Evolutionary conservation across 2,329 filamentous ascomycete species (phyloP), one percentile per base, ranked within the genome.

Genomic region (Ceratocystis lukuohia): DNA sequence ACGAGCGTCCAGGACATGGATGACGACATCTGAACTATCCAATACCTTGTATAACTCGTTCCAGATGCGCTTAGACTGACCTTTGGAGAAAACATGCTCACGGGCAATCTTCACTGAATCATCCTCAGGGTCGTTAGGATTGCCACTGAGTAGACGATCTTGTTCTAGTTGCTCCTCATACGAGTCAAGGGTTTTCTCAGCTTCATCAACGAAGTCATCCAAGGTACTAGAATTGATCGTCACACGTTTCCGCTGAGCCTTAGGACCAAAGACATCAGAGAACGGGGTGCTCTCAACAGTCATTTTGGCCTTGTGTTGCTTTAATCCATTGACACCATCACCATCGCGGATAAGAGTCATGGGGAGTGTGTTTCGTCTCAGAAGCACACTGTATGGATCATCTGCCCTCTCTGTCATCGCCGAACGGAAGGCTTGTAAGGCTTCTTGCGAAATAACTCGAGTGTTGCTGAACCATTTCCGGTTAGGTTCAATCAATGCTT

Each of bases 381-480:
- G 81, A n/a, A 97, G 84, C 68, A 96, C 94, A 68, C 89, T 88
- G 76, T 96, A 96, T 0, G 94, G 94, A 73, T 99, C 91, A 20
- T 87, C 86, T 64, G 89, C 87, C 76, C 92, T 89, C 76, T 96
- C 91, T 53, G 89, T 89, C 77, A 99, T 93, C 30, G 94, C 94
- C 68, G 92, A 88, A 69, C 94, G 86, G 78, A 99, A 99, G 1
- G 89, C 86, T 57, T 84, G 84, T 69, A 97, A 81, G 2, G 91
- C 89, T 74, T 96, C 90, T 74, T 96, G 93, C 0, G 88, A 91
- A 73, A 96, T 96, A 64, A 85, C 66, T 70, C 94, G 82, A 44
- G 93, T 96, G 76, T 96, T 96, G 72, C 88, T 90, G 78, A 99
- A 99, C 94, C 94, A 99, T 78, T 95, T 95, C 73, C 94, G 84